These are phyloP conservation scores for Tylopilus vinaceipallidus DNA, from an alignment of 768 basidiomycete species.

Conservation along the genomic window DNA sequence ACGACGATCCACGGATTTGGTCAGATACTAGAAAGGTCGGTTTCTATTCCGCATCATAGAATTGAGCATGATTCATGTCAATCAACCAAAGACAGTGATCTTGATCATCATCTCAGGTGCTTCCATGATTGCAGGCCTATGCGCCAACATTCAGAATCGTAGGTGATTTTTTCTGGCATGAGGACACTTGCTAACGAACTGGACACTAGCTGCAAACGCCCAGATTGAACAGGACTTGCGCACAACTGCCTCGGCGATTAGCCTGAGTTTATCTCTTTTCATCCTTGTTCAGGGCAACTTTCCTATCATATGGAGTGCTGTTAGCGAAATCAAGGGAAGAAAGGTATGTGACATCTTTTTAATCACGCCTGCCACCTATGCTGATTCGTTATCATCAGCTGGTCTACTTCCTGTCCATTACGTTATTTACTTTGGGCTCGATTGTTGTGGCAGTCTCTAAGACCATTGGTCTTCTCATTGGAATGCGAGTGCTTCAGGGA, in stretches of 20 bases:
- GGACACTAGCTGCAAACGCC: slow-evolving; percentile 56
- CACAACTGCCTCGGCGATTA: slow-evolving; percentile 61
- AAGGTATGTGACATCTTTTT: slow-evolving; percentile 42
- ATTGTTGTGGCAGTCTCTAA: slow-evolving; percentile 57
- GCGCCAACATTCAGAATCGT: slow-evolving; percentile 32
- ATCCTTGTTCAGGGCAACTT: slow-evolving; percentile 67
- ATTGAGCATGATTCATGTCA: neutral
- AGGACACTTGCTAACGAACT: neutral
- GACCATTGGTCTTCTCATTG: slow-evolving; percentile 58
- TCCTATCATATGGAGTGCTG: slow-evolving; percentile 31
- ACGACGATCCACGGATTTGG: slow-evolving; percentile 66
- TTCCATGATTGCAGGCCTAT: slow-evolving; percentile 30
- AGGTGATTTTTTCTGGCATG: neutral
- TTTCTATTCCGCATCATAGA: neutral
- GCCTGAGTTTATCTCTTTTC: slow-evolving; percentile 66
- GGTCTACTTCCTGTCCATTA: slow-evolving; percentile 54
- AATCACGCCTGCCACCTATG: neutral
- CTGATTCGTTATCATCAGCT: slow-evolving; percentile 31
- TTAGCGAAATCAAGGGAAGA: slow-evolving; percentile 62
- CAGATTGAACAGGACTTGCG: slow-evolving; percentile 61
- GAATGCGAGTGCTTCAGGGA: slow-evolving; percentile 66
- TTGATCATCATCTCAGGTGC: slow-evolving; percentile 28
- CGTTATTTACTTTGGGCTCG: slow-evolving; percentile 54
- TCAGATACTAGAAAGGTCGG: slow-evolving; percentile 53
- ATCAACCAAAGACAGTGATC: slow-evolving; percentile 14